Base-by-base conservation (phyloP, 371 early-diverging fungal genomes). In the Mortierella sp. region DNA sequence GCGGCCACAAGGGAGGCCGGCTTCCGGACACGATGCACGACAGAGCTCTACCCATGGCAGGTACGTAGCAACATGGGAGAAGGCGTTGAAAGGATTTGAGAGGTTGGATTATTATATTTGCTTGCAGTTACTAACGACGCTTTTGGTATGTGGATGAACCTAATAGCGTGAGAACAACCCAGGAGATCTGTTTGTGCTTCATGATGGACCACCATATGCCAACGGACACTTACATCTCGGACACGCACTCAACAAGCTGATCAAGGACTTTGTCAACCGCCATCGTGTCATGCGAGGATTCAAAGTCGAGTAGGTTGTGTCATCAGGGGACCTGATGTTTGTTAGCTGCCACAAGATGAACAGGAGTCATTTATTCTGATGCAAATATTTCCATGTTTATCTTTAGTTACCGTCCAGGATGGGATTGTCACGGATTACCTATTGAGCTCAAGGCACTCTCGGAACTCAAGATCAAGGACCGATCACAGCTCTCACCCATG, bases 141-240 rank as follows among this genome's bases (percentile, higher is more conserved):
- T 57, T n/a, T 54, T 60, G 31, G 63, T 19, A 7, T 65, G 3
- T 38, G 63, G 8, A 34, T 34, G 11, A 13, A 42, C 9, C 42
- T 24, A 34, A 21, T 72, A 84, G 82, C 82, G 84, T 44, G 88
- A 92, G 74, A 92, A 94, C 81, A 95, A 94, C 73, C 88, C 92
- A 2, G 92, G 93, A 31, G 91, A 92, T 19, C 72, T 90, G 34
- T 97, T 95, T 89, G 90, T 96, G n/a, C 92, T 98, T 72, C 98
- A 98, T 82, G 99, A 99, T 89, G 99, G 99, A 3, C 99, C 99
- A 50, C 99, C 99, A 19, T 99, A 98, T 90, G 99, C 98, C 50
- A 98, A 98, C 82, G 99, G 99, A 60, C 92, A 95, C 75, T 93
- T 98, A 21, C 98, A 99, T 86, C 94, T 95, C 68, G 94, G 99